Evolutionary conservation across 148 eudicot genomes (phyloP), one percentile per base, ranked within the genome.

Genomic region (Heliamphora exappendiculata): DNA sequence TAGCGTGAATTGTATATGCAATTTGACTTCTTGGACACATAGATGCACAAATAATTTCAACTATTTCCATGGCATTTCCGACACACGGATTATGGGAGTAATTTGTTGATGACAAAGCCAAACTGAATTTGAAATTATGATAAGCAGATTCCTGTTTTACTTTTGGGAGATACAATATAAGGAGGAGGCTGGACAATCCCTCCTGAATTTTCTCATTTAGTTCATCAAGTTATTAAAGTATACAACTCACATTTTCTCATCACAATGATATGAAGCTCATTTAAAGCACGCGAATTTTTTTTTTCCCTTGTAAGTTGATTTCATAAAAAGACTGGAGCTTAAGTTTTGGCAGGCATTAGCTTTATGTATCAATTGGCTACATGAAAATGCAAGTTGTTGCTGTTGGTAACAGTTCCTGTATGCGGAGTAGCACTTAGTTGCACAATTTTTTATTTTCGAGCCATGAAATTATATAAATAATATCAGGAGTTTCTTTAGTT

Each of bases 1-100:
- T 44, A 74, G 69, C 57, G 44, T 60, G 39, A 22, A 58, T 78
- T 14, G 45, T 28, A 17, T 39, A 29, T 78, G 13, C 55, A 58
- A 33, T 57, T 24, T 70, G 31, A 58, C 51, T 58, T 59, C 73
- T 34, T 58, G 36, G 17, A 58, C 66, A 24, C 42, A 1, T 26
- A 20, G 31, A 68, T 68, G n/a, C n/a, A 44, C 8, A 6, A 22
- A 55, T 55, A 7, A 55, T 20, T 55, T 55, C 29, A 20, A 22
- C 10, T 50, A 65, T 31, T 4, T 65, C 69, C 45, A 67, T 42
- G 31, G 24, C n/a, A 31, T 41, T 67, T 67, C 26, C 7, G n/a
- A 24, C 7, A 42, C 13, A 42, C n/a, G 29, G 49, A 67, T 22
- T 24, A n/a, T 39, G 31, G 33, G 50, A 22, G 51, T 65, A 41